phyloP scores from a whole-genome alignment of 2,329 filamentous ascomycete genomes.

The Clarireedia paspali region DNA sequence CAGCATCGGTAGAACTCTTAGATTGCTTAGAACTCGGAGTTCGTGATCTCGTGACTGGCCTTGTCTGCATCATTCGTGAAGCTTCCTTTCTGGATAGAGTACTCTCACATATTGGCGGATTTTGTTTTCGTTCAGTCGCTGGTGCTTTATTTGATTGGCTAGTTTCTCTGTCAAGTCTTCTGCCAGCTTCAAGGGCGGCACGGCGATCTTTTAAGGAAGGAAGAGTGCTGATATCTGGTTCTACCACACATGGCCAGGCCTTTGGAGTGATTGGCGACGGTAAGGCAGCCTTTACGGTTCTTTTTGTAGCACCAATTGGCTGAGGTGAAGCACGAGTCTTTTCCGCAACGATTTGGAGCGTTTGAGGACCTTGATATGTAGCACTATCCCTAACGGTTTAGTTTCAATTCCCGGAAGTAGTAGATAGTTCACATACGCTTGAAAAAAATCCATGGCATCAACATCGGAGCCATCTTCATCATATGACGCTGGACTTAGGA shows the following conservation, averaged over 20 bases:
- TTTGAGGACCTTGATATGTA: not conserved
- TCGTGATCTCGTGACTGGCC: not conserved
- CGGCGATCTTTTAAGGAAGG: not conserved
- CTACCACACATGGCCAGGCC: slow-evolving; percentile 2
- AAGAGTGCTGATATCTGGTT: slow-evolving; percentile 4
- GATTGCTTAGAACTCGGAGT: too few species aligned
- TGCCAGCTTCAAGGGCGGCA: not conserved
- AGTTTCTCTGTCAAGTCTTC: not conserved
- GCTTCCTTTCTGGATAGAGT: not conserved
- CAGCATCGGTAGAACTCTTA: too few species aligned
- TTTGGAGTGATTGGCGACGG: slow-evolving; percentile 5
- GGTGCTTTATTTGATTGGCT: not conserved
- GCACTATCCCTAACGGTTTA: not conserved
- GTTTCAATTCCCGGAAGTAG: not conserved
- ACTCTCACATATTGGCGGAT: not conserved
- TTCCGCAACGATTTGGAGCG: not conserved
- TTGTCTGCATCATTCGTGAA: not conserved
- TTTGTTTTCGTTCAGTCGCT: too few species aligned
- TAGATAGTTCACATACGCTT: not conserved
- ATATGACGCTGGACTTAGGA: slow-evolving; percentile 1
- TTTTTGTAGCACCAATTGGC: not conserved
- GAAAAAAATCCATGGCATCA: slow-evolving; percentile 7
- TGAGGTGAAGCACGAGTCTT: not conserved
- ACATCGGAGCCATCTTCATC: not conserved
- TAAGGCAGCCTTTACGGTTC: not conserved